Evolutionary conservation across 2,329 filamentous ascomycete genomes (phyloP).

Genomic region (Ascochyta koolunga): DNA sequence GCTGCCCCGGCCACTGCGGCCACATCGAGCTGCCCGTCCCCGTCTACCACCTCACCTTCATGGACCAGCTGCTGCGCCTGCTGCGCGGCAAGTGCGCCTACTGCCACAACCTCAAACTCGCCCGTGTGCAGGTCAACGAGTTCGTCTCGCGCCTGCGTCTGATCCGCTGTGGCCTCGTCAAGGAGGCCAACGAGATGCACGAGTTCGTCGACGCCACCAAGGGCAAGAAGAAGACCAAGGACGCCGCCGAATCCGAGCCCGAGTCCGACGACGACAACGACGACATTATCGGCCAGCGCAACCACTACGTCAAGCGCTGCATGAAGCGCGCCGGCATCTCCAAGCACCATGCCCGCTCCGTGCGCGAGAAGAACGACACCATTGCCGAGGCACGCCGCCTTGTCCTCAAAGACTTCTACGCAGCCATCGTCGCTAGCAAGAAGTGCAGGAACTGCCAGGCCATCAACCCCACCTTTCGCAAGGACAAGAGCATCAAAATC

Average conservation of each 20-base stretch:
- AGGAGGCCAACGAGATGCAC: slow-evolving; percentile 64
- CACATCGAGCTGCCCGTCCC: slow-evolving; percentile 94
- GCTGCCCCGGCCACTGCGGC: slow-evolving; percentile 90
- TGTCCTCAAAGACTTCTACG: slow-evolving; percentile 82
- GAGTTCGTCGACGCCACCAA: slow-evolving; percentile 54
- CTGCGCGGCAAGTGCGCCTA: slow-evolving; percentile 88
- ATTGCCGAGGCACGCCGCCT: slow-evolving; percentile 76
- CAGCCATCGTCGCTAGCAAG: slow-evolving; percentile 70
- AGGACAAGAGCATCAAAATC: slow-evolving; percentile 90
- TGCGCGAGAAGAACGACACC: slow-evolving; percentile 78
- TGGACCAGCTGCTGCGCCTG: slow-evolving; percentile 87
- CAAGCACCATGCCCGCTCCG: slow-evolving; percentile 53
- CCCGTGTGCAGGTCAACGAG: slow-evolving; percentile 75
- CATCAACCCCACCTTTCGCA: slow-evolving; percentile 73
- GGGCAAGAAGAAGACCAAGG: slow-evolving; percentile 37
- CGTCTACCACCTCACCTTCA: slow-evolving; percentile 95
- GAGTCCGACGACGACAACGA: slow-evolving; percentile 67
- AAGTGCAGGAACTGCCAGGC: slow-evolving; percentile 70
- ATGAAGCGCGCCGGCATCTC: slow-evolving; percentile 65
- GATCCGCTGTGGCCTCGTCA: slow-evolving; percentile 80
- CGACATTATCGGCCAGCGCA: slow-evolving; percentile 62
- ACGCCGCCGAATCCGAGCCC: slow-evolving; percentile 61
- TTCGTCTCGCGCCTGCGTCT: slow-evolving; percentile 85
- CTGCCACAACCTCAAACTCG: slow-evolving; percentile 84
- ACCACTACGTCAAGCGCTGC: slow-evolving; percentile 73